A percentile compares a stretch with the other conserved stretches of the same genome.
phyloP scores from a whole-genome alignment of 495 filamentous ascomycete genomes.

The Podospora fimiseda region DNA sequence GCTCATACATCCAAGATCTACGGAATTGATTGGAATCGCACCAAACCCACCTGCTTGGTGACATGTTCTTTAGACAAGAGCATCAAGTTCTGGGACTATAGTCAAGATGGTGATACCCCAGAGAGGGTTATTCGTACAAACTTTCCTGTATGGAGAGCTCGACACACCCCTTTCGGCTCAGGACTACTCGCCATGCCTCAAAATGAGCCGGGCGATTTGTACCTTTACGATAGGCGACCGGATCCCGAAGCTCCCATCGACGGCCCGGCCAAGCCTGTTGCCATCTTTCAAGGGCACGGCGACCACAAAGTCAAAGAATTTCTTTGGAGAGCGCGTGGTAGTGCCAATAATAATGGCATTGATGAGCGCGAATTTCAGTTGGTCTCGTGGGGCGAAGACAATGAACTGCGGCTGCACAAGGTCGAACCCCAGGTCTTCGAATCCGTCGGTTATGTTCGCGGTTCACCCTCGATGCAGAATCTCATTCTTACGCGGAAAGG shows the following conservation, averaged over 20 bases:
- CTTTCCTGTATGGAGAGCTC: slow-evolving; percentile 86
- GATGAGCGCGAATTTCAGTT: slow-evolving; percentile 90
- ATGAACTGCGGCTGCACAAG: slow-evolving; percentile 71
- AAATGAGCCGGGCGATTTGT: slow-evolving; percentile 73
- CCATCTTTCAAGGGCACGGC: slow-evolving; percentile 72
- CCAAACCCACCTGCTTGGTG: slow-evolving; percentile 59
- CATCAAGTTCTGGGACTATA: slow-evolving; percentile 92
- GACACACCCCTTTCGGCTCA: slow-evolving; percentile 89
- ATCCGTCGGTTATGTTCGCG: slow-evolving; percentile 71
- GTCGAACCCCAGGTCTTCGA: slow-evolving; percentile 58
- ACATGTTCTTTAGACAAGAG: slow-evolving; percentile 90
- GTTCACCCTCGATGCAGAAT: slow-evolving; percentile 55
- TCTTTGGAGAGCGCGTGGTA: slow-evolving; percentile 78
- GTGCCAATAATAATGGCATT: slow-evolving; percentile 56
- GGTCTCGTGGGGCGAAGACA: slow-evolving; percentile 87
- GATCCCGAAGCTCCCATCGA: slow-evolving; percentile 34
- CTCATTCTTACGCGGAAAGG: slow-evolving; percentile 74
- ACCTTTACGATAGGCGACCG: slow-evolving; percentile 71
- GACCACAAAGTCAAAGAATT: slow-evolving; percentile 88
- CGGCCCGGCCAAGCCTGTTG: slow-evolving; percentile 50
- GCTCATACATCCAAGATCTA: slow-evolving; percentile 96
- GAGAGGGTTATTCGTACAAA: slow-evolving; percentile 71
- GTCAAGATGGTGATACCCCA: slow-evolving; percentile 52
- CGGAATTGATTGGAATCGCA: slow-evolving; percentile 89
- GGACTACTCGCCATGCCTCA: slow-evolving; percentile 90